These are phyloP conservation scores for Scutellaria galericulata DNA, from an alignment of 257 asterid genomes.

Conservation along the genomic window DNA sequence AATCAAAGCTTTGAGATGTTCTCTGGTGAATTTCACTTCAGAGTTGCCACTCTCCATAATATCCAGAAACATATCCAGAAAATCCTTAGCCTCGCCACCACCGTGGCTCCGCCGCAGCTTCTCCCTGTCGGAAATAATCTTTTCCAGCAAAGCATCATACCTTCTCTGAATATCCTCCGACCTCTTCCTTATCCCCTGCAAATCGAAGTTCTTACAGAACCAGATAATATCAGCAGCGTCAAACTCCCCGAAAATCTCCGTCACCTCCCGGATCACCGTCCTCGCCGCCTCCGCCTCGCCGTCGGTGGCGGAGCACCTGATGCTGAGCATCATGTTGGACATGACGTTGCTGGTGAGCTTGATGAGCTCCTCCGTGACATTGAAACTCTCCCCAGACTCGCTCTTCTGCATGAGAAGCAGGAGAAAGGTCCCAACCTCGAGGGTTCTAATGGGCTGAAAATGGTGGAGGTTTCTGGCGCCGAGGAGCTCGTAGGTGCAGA, in stretches of 20 bases:
- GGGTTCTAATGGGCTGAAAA: conserved; percentile 48
- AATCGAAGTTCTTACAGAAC: conserved; percentile 54
- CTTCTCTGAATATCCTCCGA: conserved; percentile 49
- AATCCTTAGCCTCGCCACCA: conserved; percentile 41
- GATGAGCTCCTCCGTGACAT: conserved; percentile 53
- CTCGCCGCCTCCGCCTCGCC: conserved; percentile 51
- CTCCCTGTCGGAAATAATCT: conserved; percentile 53
- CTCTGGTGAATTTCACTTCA: conserved; percentile 55
- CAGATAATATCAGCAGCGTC: conserved; percentile 51
- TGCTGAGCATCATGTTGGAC: conserved; percentile 57
- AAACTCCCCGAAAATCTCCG: conserved; percentile 60
- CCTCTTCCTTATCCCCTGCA: conserved; percentile 62
- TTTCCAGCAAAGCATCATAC: conserved; percentile 62
- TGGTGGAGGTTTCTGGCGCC: conserved; percentile 51
- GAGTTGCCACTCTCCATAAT: conserved; percentile 51
- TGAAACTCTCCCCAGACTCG: conserved; percentile 29
- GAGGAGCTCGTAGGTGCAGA: conserved; percentile 50
- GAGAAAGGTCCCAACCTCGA: conserved; percentile 43
- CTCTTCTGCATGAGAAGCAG: conserved; percentile 35
- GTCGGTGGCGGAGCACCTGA: conserved; percentile 50
- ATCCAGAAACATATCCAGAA: conserved; percentile 61
- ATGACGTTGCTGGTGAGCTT: conserved; percentile 55
- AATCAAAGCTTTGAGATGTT: conserved; percentile 62
- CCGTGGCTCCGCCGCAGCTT: conserved; percentile 26
- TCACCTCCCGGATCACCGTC: conserved; percentile 60